Percentiles rank a stretch among this genome's conserved stretches.
phyloP scores from a whole-genome alignment of 23 red algal species.

The Gracilariopsis chorda region DNA sequence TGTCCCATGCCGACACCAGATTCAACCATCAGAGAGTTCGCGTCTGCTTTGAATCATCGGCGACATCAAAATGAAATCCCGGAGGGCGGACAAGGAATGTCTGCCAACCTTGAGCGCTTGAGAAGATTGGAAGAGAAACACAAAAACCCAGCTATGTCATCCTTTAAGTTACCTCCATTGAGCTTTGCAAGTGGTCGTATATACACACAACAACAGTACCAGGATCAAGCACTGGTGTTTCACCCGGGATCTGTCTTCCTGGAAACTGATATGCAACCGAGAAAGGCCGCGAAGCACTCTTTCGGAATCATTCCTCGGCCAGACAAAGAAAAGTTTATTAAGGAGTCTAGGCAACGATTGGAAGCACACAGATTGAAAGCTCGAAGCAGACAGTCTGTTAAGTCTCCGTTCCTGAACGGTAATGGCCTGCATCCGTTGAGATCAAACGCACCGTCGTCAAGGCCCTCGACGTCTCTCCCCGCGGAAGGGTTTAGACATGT shows the following conservation, averaged over 20 bases:
- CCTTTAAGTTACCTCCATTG: slow-evolving; percentile 2
- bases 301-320: background rate
- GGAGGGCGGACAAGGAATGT: no score
- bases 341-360: background rate
- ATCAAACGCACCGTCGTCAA: no score
- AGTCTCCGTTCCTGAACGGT: background rate
- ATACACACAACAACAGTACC: background rate
- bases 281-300: no score
- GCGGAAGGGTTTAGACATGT: no score
- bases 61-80: no score
- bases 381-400: background rate
- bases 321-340: background rate
- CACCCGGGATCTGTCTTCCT: background rate
- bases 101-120: background rate
- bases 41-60: no score
- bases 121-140: background rate
- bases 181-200: background rate
- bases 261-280: no score
- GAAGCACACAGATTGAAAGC: background rate
- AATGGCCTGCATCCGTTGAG: no score
- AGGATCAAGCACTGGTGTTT: background rate
- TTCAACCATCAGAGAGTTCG: background rate
- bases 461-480: no score
- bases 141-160: background rate
- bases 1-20: background rate